Evolutionary conservation across 352 stramenopile genomes (phyloP).

Genomic region (Phytophthora meadii): DNA sequence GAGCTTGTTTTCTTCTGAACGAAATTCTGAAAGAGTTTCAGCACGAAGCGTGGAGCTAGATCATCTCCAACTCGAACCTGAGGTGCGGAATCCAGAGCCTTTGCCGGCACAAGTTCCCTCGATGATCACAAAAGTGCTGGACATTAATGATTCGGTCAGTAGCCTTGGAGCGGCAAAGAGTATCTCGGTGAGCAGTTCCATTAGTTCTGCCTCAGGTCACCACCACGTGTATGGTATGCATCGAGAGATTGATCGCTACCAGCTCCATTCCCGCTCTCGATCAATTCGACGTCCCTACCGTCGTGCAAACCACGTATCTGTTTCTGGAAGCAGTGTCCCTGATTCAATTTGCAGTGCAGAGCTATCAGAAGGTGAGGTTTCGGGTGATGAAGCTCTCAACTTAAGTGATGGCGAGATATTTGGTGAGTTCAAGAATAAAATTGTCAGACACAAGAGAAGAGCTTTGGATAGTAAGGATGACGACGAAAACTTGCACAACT

Average conservation of each 20-base stretch:
- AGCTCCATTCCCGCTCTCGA: conserved; percentile 9
- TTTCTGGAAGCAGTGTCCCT: conserved; percentile 33
- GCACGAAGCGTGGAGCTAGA: conserved; percentile 4
- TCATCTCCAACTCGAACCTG: not conserved
- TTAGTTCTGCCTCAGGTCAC: conserved; percentile 12
- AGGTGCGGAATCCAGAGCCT: not conserved
- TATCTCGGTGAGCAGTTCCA: conserved; percentile 22
- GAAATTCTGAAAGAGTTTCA: conserved; percentile 12
- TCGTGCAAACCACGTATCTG: conserved; percentile 4
- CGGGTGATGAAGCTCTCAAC: conserved; percentile 26
- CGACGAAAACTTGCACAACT: conserved; percentile 32
- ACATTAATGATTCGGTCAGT: conserved; percentile 6
- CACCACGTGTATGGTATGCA: conserved; percentile 6
- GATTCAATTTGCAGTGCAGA: conserved; percentile 45
- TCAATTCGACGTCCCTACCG: conserved; percentile 2
- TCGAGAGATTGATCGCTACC: conserved; percentile 25
- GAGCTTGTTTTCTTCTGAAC: conserved; percentile 15
- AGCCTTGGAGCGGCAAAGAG: conserved; percentile 12
- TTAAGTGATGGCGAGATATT: conserved; percentile 78
- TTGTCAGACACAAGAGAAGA: conserved; percentile 38
- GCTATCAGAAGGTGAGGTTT: conserved; percentile 55
- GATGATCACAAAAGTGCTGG: conserved; percentile 12
- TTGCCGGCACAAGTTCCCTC: conserved; percentile 6
- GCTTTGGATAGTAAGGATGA: not conserved
- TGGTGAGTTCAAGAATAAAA: conserved; percentile 34